Conservation (phyloP, 345 rosid genomes). For the Pistacia vera region DNA sequence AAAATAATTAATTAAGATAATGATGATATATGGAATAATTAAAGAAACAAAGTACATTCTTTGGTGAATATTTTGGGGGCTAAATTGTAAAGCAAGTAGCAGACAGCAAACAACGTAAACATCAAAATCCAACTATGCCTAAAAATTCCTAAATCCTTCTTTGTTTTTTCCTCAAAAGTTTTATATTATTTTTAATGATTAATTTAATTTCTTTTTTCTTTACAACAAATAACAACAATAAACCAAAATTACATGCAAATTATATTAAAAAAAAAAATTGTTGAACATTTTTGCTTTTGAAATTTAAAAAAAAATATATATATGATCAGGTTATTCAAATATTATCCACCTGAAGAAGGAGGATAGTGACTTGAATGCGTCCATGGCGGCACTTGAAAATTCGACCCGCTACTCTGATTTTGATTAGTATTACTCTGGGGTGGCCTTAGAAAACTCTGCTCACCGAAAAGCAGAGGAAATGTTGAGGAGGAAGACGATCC, state of each 20-base stretch:
- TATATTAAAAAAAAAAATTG: not conserved
- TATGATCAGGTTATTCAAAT: not conserved
- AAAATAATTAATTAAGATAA: too few relatives aligned
- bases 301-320: not conserved
- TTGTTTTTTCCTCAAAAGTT: not conserved
- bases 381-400: constrained; percentile 32
- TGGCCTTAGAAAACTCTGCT: constrained; percentile 31
- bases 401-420: constrained; percentile 29
- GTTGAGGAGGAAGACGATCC: constrained; percentile 36
- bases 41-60: too few relatives aligned
- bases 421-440: constrained; percentile 27
- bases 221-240: not conserved
- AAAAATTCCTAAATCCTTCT: constrained; percentile 21
- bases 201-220: not conserved
- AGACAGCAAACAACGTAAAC: constrained; percentile 21
- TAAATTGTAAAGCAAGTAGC: not conserved
- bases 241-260: constrained; percentile 18
- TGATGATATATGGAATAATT: too few relatives aligned
- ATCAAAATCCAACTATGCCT: constrained; percentile 11
- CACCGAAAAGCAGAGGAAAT: constrained; percentile 47
- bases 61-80: too few relatives aligned
- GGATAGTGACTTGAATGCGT: constrained; percentile 40
- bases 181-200: not conserved
- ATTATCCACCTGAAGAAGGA: constrained; percentile 29
- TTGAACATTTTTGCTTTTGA: not conserved